A percentile compares a stretch with the other conserved stretches of the same genome.
These are phyloP conservation scores for Umbelopsis sp. DNA, from an alignment of 192 early-diverging fungal species.

Conservation along the genomic window DNA sequence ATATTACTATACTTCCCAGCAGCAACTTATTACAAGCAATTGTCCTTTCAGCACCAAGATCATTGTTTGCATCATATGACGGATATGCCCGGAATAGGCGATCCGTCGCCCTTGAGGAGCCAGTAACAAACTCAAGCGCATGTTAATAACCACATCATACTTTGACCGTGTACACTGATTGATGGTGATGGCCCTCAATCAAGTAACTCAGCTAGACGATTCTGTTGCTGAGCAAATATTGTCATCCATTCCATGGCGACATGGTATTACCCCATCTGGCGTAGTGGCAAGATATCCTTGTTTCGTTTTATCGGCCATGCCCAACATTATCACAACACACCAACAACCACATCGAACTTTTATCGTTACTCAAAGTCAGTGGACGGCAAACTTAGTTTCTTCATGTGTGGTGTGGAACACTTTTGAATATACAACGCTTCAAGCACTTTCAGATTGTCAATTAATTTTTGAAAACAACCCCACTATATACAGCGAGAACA, in stretches of 20 bases:
- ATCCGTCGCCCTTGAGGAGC: background rate
- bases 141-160: background rate
- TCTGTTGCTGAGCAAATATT: slow-evolving; percentile 13
- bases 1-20: too few relatives aligned
- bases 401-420: slow-evolving; percentile 8
- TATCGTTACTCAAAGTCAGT: slow-evolving; percentile 19
- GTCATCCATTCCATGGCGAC: background rate
- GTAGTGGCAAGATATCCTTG: background rate
- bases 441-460: slow-evolving; percentile 11
- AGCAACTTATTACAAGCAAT: too few relatives aligned
- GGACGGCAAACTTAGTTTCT: slow-evolving; percentile 15
- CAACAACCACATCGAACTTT: slow-evolving; percentile 7
- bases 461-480: slow-evolving; percentile 6
- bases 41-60: too few relatives aligned
- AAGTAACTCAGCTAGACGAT: slow-evolving; percentile 6
- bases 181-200: slow-evolving; percentile 12
- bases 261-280: slow-evolving; percentile 1
- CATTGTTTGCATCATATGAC: slow-evolving; percentile 16
- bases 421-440: slow-evolving; percentile 13
- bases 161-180: slow-evolving; percentile 2
- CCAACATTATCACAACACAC: background rate
- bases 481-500: background rate
- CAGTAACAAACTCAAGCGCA: too few relatives aligned
- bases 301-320: slow-evolving; percentile 15
- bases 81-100: background rate